phyloP scores from a whole-genome alignment of 2,329 filamentous ascomycete genomes.

The Albophoma yamanashiensis region DNA sequence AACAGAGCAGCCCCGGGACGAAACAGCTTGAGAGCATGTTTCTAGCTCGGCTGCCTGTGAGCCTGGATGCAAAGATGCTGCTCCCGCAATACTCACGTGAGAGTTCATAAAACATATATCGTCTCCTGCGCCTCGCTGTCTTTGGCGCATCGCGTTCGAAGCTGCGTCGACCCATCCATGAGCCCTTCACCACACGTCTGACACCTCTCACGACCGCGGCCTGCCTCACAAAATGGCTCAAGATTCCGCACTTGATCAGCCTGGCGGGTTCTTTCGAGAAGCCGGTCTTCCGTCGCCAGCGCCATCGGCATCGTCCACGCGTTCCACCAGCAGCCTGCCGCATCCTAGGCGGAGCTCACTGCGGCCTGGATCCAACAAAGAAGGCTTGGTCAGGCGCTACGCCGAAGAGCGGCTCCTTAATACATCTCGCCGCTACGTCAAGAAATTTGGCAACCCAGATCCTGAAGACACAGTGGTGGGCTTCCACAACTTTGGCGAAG shows the following conservation, averaged over 20 bases:
- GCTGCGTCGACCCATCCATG: too few species aligned
- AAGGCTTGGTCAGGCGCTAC: slow-evolving; percentile 48
- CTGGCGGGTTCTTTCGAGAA: slow-evolving; percentile 42
- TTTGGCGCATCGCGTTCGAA: neutral
- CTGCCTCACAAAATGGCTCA: neutral
- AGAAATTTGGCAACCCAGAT: slow-evolving; percentile 40
- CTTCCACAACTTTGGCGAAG: slow-evolving; percentile 53
- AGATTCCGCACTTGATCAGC: slow-evolving; percentile 9
- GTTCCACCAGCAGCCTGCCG: slow-evolving; percentile 32
- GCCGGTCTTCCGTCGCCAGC: slow-evolving; percentile 42
- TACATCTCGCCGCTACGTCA: slow-evolving; percentile 47
- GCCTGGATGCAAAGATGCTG: neutral
- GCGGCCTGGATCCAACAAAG: slow-evolving; percentile 46
- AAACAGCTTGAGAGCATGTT: neutral
- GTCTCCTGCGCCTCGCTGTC: neutral
- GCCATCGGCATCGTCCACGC: slow-evolving; percentile 36
- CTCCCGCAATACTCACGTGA: neutral
- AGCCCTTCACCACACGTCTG: neutral
- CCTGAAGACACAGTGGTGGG: slow-evolving; percentile 37
- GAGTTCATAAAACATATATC: too few species aligned
- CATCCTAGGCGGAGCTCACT: slow-evolving; percentile 43
- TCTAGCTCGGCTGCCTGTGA: neutral
- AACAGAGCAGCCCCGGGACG: neutral
- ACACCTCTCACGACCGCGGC: neutral
- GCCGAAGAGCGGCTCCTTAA: slow-evolving; percentile 41